Evolutionary conservation across 345 rosid genomes (phyloP), one percentile per base, ranked within the genome.

Genomic region (Rubroshorea leprosula): DNA sequence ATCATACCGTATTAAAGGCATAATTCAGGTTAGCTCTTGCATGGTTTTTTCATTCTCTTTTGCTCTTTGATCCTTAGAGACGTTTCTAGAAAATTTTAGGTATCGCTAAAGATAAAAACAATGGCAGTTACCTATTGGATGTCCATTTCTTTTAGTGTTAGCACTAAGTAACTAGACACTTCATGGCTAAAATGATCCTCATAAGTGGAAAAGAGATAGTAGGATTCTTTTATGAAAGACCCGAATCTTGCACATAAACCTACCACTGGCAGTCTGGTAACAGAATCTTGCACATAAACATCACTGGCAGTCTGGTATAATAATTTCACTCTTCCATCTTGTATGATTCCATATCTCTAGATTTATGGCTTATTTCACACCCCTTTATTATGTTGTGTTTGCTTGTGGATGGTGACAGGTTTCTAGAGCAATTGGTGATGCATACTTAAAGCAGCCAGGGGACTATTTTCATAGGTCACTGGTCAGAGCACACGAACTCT

Each of bases 1-100:
- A 21, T 96, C 75, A n/a, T 93, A 97, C 97, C 99, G 99, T 49
- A 64, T 93, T 83, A 93, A 93, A 79, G 99, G 99, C 76, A 82
- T 93, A 57, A 89, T 89, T 73, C 99, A 93, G 96, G 99, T 93
- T 71, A 54, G 58, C 51, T 26, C 25, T 65, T 61, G 51, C 50
- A 15, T 59, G 29, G 35, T 21, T 12, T 55, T 5, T 51, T 24
- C 23, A 19, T 19, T 51, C 46, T 35, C 39, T 16, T 58, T 38
- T 19, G 54, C 54, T 8, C 44, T 57, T 57, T 20, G 51, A 24
- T 53, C n/a, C 20, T 15, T 60, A n/a, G 23, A n/a, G n/a, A n/a
- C n/a, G n/a, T n/a, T n/a, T n/a, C n/a, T n/a, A n/a, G n/a, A n/a
- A n/a, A n/a, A n/a, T n/a, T n/a, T n/a, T n/a, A n/a, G n/a, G n/a